Evolutionary conservation across 2,329 filamentous ascomycete species (phyloP).

Genomic region (Xylariaceae sp.): DNA sequence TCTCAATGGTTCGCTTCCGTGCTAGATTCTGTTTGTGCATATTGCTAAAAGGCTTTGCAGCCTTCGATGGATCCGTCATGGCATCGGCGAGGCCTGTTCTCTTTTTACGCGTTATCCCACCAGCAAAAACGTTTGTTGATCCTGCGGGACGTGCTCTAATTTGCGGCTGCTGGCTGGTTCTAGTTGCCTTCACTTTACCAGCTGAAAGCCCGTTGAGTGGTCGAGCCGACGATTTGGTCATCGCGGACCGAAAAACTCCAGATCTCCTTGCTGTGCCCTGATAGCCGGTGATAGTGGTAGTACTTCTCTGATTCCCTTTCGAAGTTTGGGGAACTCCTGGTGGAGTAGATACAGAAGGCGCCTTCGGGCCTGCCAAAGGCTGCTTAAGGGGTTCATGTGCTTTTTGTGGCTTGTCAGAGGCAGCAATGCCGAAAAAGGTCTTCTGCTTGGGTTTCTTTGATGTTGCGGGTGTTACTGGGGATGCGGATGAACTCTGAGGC

Average conservation of each 20-base stretch:
- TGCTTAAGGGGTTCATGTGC: neutral
- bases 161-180: constrained; percentile 16
- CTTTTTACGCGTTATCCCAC: constrained; percentile 38
- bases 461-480: neutral
- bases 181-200: constrained; percentile 26
- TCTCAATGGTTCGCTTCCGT: constrained; percentile 40
- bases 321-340: constrained; percentile 3
- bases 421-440: constrained; percentile 13
- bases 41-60: constrained; percentile 38
- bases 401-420: constrained; percentile 2
- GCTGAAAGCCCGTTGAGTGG: constrained; percentile 20
- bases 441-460: constrained; percentile 17
- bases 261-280: constrained; percentile 34
- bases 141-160: constrained; percentile 1
- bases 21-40: constrained; percentile 37
- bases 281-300: constrained; percentile 29
- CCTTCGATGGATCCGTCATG: constrained; percentile 39
- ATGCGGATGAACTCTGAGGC: neutral
- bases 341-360: no score
- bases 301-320: neutral
- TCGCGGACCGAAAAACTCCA: constrained; percentile 9
- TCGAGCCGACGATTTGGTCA: constrained; percentile 2
- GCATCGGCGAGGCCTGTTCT: constrained; percentile 35
- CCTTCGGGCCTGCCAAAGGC: no score
- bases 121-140: constrained; percentile 42